Base-by-base conservation (phyloP, 1,139 yeast genomes). In the Pichia sp. region DNA sequence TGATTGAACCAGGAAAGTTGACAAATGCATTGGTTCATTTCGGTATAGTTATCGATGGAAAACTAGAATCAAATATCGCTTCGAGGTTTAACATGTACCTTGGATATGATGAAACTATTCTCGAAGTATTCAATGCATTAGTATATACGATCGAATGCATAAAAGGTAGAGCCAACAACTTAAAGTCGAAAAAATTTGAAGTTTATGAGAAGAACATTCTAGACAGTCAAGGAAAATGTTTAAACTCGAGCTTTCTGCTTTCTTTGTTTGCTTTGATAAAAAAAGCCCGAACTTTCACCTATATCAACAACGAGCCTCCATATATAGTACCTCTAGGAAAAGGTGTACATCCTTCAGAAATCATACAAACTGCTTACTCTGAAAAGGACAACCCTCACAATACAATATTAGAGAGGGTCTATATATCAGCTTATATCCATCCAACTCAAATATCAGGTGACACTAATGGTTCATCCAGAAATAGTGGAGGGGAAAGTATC, bases 71-170 rank as follows among this genome's bases (percentile, higher is more conserved):
- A 58, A 70, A 7, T 67, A 31, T 6, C 4, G 7, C 23, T 2
- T 70, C 3, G 70, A 72, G 52, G 78, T 82, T 75, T 57, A 80
- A 80, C 58, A 63, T 80, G 43, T 72, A 82, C 58, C 69, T 78
- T n/a, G 88, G 87, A 1, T 79, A 72, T 59, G 78, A 75, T 58
- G 75, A 78, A 51, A 74, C 71, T 28, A 66, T 76, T 46, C 64
- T 76, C 12, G 70, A 71, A 13, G 63, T 69, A 2, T 67, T 78
- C 46, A 68, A 76, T 48, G 80, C 75, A 50, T 65, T 79, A 19
- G 73, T 78, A 26, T 48, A 62, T 37, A 58, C 64, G 1, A 52
- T 65, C 22, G 79, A 78, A 61, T 64, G 75, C 6, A 62, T 75
- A 41, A 70, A 74, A 55, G 55, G 63, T 10, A 60, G 75, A 48